A percentile compares a stretch with the other conserved stretches of the same genome.
phyloP scores from a whole-genome alignment of 768 basidiomycete genomes.

The Naganishia onofrii region DNA sequence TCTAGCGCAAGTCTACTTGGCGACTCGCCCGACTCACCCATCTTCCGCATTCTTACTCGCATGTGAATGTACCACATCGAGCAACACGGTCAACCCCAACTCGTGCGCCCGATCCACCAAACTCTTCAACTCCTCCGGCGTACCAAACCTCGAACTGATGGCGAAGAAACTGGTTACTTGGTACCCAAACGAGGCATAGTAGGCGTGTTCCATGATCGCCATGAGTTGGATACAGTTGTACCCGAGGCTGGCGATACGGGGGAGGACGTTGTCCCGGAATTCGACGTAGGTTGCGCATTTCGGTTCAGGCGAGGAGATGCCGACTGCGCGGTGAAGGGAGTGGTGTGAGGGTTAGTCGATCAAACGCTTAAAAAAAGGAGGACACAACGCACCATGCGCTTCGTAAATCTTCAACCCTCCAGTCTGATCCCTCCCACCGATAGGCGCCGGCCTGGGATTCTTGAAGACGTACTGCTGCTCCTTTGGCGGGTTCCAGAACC shows the following conservation, averaged over 20 bases:
- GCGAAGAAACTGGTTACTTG: conserved; percentile 98
- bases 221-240: conserved; percentile 98
- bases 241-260: conserved; percentile 82
- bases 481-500: conserved; percentile 95
- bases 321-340: conserved; percentile 65
- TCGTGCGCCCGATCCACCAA: conserved; percentile 92
- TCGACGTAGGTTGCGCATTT: conserved; percentile 94
- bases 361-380: background rate
- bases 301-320: conserved; percentile 83
- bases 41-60: conserved; percentile 97
- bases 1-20: too few species aligned
- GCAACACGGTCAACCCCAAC: conserved; percentile 84
- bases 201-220: conserved; percentile 97
- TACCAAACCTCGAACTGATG: conserved; percentile 87
- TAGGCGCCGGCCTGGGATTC: conserved; percentile 62
- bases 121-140: conserved; percentile 91
- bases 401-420: conserved; percentile 74
- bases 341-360: background rate
- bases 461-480: conserved; percentile 76
- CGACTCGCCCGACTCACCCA: too few species aligned
- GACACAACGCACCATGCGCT: conserved; percentile 62
- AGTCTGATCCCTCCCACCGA: conserved; percentile 59
- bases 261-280: conserved; percentile 78
- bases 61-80: conserved; percentile 97
- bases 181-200: conserved; percentile 98